These are phyloP conservation scores for Aureobasidium leucospermi DNA, from an alignment of 2,329 filamentous ascomycete genomes.

Conservation along the genomic window DNA sequence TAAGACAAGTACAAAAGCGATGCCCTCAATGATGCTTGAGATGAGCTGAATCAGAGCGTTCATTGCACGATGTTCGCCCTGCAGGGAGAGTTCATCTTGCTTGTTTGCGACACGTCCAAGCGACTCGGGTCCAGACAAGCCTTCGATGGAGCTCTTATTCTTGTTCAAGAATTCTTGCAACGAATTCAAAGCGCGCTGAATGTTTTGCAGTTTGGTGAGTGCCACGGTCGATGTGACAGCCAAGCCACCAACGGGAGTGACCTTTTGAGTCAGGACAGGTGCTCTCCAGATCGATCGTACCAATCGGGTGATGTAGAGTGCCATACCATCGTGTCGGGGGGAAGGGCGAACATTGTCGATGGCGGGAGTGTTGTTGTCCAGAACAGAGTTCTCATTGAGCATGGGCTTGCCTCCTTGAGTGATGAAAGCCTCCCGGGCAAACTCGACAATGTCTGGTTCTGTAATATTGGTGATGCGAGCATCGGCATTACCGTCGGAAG, in stretches of 20 bases:
- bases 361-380: constrained; percentile 54
- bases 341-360: constrained; percentile 82
- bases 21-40: constrained; percentile 87
- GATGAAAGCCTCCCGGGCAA: constrained; percentile 80
- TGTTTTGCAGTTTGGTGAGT: constrained; percentile 59
- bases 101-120: constrained; percentile 70
- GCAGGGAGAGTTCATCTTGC: constrained; percentile 84
- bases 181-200: constrained; percentile 74
- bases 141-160: constrained; percentile 91
- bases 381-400: constrained; percentile 66
- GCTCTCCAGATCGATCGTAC: constrained; percentile 83
- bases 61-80: constrained; percentile 89
- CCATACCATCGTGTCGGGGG: constrained; percentile 79
- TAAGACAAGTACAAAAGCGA: constrained; percentile 89
- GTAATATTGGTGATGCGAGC: constrained; percentile 62
- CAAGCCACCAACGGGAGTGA: constrained; percentile 52
- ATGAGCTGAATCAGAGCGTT: constrained; percentile 80
- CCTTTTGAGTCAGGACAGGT: constrained; percentile 56
- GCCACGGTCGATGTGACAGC: constrained; percentile 61
- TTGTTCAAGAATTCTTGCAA: constrained; percentile 73
- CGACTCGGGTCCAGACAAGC: constrained; percentile 82
- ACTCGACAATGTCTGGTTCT: constrained; percentile 79
- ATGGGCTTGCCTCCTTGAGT: constrained; percentile 85
- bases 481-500: constrained; percentile 68
- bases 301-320: constrained; percentile 80